A percentile compares a stretch with the other conserved stretches of the same genome.
Evolutionary conservation across 306 rosid species (phyloP).

Genomic region (Hippophae rhamnoides): DNA sequence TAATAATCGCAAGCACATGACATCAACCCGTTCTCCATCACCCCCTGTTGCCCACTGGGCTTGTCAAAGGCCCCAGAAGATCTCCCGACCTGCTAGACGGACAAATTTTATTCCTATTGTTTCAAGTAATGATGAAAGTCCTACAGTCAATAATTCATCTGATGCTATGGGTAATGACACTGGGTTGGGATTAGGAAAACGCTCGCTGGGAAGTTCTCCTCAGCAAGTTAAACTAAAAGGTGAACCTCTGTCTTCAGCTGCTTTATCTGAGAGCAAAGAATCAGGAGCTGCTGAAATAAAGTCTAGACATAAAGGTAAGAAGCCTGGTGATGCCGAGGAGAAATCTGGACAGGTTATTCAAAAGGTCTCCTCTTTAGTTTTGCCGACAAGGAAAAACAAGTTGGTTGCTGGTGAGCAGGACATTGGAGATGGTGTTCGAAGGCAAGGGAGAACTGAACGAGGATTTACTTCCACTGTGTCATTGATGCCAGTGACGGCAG

Average conservation of each 20-base stretch:
- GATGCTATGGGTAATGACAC: slow-evolving; percentile 67
- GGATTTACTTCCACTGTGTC: slow-evolving; percentile 56
- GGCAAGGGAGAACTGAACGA: slow-evolving; percentile 95
- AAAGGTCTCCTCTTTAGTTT: slow-evolving; percentile 49
- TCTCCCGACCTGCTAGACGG: slow-evolving; percentile 91
- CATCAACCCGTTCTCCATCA: slow-evolving; percentile 72
- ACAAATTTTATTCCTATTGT: slow-evolving; percentile 64
- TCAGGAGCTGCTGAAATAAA: slow-evolving; percentile 73
- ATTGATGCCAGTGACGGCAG: slow-evolving; percentile 52
- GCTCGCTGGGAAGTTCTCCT: slow-evolving; percentile 65
- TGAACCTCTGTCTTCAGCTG: slow-evolving; percentile 66
- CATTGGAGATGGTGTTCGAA: slow-evolving; percentile 87
- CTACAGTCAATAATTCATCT: slow-evolving; percentile 53
- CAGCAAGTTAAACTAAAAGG: slow-evolving; percentile 76
- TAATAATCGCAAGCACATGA: slow-evolving; percentile 75
- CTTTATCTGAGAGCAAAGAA: slow-evolving; percentile 91
- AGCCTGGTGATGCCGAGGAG: slow-evolving; percentile 63
- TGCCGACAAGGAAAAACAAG: slow-evolving; percentile 68
- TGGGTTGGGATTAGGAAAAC: slow-evolving; percentile 62
- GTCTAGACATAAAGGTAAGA: slow-evolving; percentile 66
- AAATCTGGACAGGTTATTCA: slow-evolving; percentile 62
- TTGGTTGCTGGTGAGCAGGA: slow-evolving; percentile 61
- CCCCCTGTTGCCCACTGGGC: slow-evolving; percentile 84
- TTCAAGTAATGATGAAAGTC: slow-evolving; percentile 63
- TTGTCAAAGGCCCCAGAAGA: slow-evolving; percentile 88